Conservation (phyloP, 163 green algal species). For the Scenedesmus sp. region DNA sequence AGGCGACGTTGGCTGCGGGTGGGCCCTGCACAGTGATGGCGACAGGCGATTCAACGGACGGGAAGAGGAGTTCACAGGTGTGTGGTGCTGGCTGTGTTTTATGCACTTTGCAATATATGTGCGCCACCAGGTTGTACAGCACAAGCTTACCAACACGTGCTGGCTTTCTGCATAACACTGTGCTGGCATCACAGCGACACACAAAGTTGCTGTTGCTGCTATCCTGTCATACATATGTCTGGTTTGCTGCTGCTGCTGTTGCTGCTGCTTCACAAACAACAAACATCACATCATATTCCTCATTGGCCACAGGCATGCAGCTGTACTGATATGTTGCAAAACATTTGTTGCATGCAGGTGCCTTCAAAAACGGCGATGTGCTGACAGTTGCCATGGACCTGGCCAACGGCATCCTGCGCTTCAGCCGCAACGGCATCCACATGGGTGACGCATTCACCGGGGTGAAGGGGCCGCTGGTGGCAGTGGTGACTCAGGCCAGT, state of each 20-base stretch:
- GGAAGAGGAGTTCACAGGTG: conserved; percentile 72
- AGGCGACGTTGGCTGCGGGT: conserved; percentile 65
- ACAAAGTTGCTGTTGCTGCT: not conserved
- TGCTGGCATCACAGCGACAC: not conserved
- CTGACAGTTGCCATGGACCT: conserved; percentile 71
- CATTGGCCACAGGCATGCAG: not conserved
- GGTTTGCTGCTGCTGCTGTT: not conserved
- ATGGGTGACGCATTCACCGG: conserved; percentile 71
- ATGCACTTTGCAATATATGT: not conserved
- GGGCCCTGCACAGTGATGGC: conserved; percentile 74
- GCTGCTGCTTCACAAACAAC: not conserved
- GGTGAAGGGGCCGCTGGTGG: conserved; percentile 66
- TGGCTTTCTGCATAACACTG: not conserved
- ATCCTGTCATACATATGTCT: not conserved
- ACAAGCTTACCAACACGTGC: not conserved
- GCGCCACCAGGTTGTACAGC: not conserved
- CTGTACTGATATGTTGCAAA: not conserved
- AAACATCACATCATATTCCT: not conserved
- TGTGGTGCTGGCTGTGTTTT: not conserved
- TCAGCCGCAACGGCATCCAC: conserved; percentile 65
- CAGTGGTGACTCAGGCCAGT: conserved; percentile 69
- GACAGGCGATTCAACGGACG: conserved; percentile 68
- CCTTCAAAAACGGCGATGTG: conserved; percentile 75
- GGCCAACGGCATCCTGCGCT: conserved; percentile 59
- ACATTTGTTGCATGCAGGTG: conserved; percentile 5